Percentiles rank a stretch among this genome's conserved stretches.
Conservation (phyloP, 2,329 filamentous ascomycete genomes). For the Sclerotinia subarctica region DNA sequence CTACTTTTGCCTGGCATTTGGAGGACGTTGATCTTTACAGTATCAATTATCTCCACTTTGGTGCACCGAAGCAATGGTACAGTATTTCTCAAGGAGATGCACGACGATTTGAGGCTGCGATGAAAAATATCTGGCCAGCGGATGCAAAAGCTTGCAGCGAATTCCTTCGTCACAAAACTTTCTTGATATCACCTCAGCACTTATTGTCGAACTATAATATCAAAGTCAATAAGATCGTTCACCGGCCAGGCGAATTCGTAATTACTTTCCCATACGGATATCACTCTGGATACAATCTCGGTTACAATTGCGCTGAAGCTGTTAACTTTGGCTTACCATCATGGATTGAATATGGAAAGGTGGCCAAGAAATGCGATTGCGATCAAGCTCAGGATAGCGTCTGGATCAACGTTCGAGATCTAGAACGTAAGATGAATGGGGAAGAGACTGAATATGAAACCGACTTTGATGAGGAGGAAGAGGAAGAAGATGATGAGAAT, state of each 20-base stretch:
- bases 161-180: conserved; percentile 96
- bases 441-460: conserved; percentile 84
- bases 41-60: conserved; percentile 99
- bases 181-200: conserved; percentile 87
- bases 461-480: conserved; percentile 67
- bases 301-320: conserved; percentile 97
- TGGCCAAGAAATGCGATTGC: conserved; percentile 95
- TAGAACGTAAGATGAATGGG: conserved; percentile 88
- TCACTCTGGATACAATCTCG: conserved; percentile 95
- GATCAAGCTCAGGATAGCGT: conserved; percentile 94
- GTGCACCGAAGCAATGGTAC: conserved; percentile 98
- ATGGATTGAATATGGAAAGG: conserved; percentile 92
- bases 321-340: conserved; percentile 97
- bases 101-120: conserved; percentile 85
- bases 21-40: conserved; percentile 99
- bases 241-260: conserved; percentile 95
- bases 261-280: conserved; percentile 99
- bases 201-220: conserved; percentile 88
- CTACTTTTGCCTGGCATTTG: conserved; percentile 97
- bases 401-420: conserved; percentile 95
- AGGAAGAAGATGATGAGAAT: conserved; percentile 61
- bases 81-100: conserved; percentile 97
- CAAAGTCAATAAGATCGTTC: conserved; percentile 92
- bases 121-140: conserved; percentile 92
- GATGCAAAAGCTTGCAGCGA: conserved; percentile 96